Evolutionary conservation across 148 eudicot genomes (phyloP), one percentile per base, ranked within the genome.

Genomic region (Rhododendron molle): DNA sequence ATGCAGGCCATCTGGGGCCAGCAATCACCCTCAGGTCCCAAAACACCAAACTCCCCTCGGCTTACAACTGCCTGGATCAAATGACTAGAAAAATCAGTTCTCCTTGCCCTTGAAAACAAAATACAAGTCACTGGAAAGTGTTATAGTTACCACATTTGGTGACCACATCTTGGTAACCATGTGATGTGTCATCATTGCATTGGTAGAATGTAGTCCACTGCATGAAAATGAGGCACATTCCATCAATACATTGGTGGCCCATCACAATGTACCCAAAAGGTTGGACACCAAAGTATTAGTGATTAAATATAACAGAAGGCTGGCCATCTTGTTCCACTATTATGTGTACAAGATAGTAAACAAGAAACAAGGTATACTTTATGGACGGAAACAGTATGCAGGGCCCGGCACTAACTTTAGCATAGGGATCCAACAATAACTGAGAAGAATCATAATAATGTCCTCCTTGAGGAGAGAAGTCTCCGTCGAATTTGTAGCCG

Each of bases 1-100:
- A 90, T 85, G 89, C 98, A 86, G 28, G 95, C 99, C 99, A 97
- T 97, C 85, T 90, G 98, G 69, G 98, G 92, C 99, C 98, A 97
- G 89, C 96, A 94, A 76, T 92, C 89, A 86, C 90, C 92, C 36
- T 90, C 92, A 82, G 92, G 91, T 87, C 94, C 99, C 87, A 92
- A 86, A 84, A 88, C 93, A 85, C 96, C 98, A 88, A 91, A 97
- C 81, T 92, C 89, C 82, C 92, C 95, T 88, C 98, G 89, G 92
- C 99, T 95, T 82, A 93, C 90, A 88, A 94, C 92, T 90, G 98
- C 98, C 99, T 94, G 92, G 79, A 90, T 86, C 52, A 87, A 85
- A 82, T 80, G 7, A 52, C 81, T 74, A 21, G 30, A 81, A 85
- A 87, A 38, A 43, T 89, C 76, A 87, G 85, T 34, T 74, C 84